Conservation (phyloP, 2,329 filamentous ascomycete species). For the Fusarium buharicum region DNA sequence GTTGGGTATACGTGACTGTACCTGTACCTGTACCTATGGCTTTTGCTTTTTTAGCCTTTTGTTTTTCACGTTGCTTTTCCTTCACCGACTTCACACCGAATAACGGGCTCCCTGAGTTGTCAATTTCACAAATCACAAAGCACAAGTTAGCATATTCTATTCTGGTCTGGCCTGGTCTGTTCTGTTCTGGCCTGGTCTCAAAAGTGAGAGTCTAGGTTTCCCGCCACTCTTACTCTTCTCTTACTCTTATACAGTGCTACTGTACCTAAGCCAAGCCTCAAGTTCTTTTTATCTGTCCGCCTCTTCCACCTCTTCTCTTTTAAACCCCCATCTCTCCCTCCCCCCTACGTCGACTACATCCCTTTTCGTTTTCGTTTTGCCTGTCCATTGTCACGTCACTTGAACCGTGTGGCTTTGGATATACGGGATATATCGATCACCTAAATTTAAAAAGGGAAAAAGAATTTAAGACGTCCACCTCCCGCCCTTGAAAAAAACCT, state of each 20-base stretch:
- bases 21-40: too few species aligned
- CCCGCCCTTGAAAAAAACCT: conserved; percentile 11
- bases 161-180: too few species aligned
- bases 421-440: conserved; percentile 22
- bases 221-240: conserved; percentile 27
- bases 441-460: conserved; percentile 6
- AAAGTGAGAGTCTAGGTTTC: conserved; percentile 18
- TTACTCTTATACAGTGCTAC: conserved; percentile 5
- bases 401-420: conserved; percentile 24
- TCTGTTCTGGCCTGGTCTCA: too few species aligned
- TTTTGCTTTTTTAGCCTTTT: neutral
- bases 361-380: conserved; percentile 16
- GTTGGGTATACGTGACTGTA: too few species aligned
- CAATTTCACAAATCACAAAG: conserved; percentile 34
- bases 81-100: conserved; percentile 51
- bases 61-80: conserved; percentile 27
- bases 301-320: conserved; percentile 6
- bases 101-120: conserved; percentile 31
- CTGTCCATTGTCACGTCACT: conserved; percentile 23
- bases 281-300: conserved; percentile 16
- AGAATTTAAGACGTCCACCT: conserved; percentile 23
- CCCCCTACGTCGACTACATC: neutral
- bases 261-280: conserved; percentile 4
- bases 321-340: neutral
- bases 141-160: neutral